Base-by-base conservation (phyloP, 2,329 filamentous ascomycete genomes). In the Colletotrichum chlorophyti region DNA sequence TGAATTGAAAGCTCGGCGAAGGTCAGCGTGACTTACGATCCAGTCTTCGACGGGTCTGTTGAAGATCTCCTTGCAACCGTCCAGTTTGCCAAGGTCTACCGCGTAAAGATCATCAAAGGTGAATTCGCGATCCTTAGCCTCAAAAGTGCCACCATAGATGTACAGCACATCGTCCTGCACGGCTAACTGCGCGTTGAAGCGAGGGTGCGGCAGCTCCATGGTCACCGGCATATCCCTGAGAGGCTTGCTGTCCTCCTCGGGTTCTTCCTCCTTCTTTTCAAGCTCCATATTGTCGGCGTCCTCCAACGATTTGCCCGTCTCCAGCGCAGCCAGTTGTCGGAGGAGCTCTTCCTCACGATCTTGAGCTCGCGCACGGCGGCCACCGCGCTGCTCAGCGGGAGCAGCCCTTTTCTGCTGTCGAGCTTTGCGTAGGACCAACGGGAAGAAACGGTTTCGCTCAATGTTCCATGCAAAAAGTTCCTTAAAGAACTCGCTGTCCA, bases 401-500 rank as follows among this genome's bases (percentile, higher is more conserved):
- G 80, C 82, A 64, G 85, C 88, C 65, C 88, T 90, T 62, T 86
- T 83, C 43, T 84, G 84, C 17, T 82, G 78, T 23, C 92, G 87
- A 2, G 91, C 85, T 65, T 92, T 91, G 49, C 93, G 83, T 41
- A 98, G 78, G 9, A 80, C 79, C 40, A 98, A 80, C 2, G 90
- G 91, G 79, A 98, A 97, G 77, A 97, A 98, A 8, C 95, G 84
- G 71, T 99, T 99, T 58, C 94, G 86, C 68, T 98, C 95, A 62
- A 97, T 87, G 69, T 96, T 97, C 91, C 93, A 98, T 5, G 93
- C 91, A 68, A 91, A 96, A 21, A 98, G 76, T 53, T 88, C 85
- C 67, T 97, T 94, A 78, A 98, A 99, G 75, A 99, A 99, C 72
- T 97, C 93, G 69, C 91, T 96, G 52, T 99, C 94, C 65, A 99